phyloP scores from a whole-genome alignment of 352 stramenopile genomes.

The Phytophthora boehmeriae region DNA sequence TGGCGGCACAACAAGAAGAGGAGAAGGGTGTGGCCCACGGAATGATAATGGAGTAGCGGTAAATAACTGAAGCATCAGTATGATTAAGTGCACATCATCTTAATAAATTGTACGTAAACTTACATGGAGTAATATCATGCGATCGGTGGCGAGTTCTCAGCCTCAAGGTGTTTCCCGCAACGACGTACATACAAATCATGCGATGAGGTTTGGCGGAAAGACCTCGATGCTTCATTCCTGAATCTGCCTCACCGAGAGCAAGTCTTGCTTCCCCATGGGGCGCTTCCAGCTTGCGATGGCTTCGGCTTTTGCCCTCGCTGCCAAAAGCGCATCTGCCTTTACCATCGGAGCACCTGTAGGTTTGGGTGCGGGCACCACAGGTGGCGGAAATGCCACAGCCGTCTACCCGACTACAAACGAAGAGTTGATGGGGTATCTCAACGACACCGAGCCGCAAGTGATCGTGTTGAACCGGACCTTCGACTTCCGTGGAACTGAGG shows the following conservation, averaged over 20 bases:
- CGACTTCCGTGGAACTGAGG: constrained; percentile 39
- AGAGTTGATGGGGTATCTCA: constrained; percentile 33
- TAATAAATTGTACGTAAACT: no score
- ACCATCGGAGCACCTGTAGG: constrained; percentile 21
- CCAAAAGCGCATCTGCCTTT: constrained; percentile 3
- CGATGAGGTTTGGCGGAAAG: no score
- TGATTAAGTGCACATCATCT: no score
- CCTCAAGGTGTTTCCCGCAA: no score
- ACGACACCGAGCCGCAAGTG: constrained; percentile 21
- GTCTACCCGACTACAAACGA: constrained; percentile 32
- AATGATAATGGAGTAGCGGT: constrained; percentile 19
- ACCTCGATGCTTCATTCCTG: constrained; percentile 1
- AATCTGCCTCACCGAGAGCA: constrained; percentile 17
- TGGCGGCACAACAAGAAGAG: constrained; percentile 84
- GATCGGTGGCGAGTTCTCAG: no score
- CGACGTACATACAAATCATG: no score
- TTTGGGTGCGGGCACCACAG: constrained; percentile 29
- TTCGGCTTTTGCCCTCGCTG: constrained; percentile 2
- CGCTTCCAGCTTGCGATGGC: constrained; percentile 8
- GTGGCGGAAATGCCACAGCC: constrained; percentile 23
- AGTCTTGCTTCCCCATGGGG: constrained; percentile 1
- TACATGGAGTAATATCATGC: no score
- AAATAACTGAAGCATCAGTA: not conserved
- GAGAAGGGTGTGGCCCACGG: constrained; percentile 38
- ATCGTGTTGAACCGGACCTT: constrained; percentile 43